Evolutionary conservation across 2,329 filamentous ascomycete genomes (phyloP).

Genomic region (Botrytis cinerea): DNA sequence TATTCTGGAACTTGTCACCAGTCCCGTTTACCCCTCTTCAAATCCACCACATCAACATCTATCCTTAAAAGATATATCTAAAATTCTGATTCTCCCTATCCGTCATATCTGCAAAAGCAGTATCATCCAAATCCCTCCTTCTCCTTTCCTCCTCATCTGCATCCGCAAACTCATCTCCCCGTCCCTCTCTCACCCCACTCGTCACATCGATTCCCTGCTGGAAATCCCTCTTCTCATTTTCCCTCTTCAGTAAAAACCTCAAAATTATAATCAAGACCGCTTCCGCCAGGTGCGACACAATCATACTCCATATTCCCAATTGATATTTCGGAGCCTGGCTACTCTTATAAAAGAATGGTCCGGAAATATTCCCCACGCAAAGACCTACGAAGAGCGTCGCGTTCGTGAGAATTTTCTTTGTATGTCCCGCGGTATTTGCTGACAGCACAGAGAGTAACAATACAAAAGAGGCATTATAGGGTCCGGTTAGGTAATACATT

Average conservation of each 20-base stretch:
- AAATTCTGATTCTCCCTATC: conserved; percentile 21
- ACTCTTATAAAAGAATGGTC: conserved; percentile 36
- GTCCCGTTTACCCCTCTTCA: neutral
- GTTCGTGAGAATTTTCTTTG: conserved; percentile 50
- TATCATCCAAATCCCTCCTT: conserved; percentile 11
- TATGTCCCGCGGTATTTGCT: conserved; percentile 60
- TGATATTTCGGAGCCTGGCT: conserved; percentile 5
- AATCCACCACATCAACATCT: neutral
- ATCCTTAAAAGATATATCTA: conserved; percentile 15
- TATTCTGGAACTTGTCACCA: neutral
- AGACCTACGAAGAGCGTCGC: conserved; percentile 49
- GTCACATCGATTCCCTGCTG: neutral
- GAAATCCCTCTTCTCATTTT: conserved; percentile 10
- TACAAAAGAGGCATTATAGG: conserved; percentile 29
- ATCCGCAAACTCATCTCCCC: neutral
- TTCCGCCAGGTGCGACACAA: conserved; percentile 10
- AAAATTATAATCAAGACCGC: neutral
- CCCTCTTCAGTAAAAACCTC: neutral
- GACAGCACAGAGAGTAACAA: conserved; percentile 48
- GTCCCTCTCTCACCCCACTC: neutral
- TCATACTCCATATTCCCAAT: conserved; percentile 16
- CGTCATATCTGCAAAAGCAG: conserved; percentile 21
- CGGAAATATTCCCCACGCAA: conserved; percentile 54
- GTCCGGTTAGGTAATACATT: conserved; percentile 49
- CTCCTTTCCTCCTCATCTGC: conserved; percentile 14